These are phyloP conservation scores for Phytopythium ostracodes DNA, from an alignment of 352 stramenopile genomes.

Conservation along the genomic window DNA sequence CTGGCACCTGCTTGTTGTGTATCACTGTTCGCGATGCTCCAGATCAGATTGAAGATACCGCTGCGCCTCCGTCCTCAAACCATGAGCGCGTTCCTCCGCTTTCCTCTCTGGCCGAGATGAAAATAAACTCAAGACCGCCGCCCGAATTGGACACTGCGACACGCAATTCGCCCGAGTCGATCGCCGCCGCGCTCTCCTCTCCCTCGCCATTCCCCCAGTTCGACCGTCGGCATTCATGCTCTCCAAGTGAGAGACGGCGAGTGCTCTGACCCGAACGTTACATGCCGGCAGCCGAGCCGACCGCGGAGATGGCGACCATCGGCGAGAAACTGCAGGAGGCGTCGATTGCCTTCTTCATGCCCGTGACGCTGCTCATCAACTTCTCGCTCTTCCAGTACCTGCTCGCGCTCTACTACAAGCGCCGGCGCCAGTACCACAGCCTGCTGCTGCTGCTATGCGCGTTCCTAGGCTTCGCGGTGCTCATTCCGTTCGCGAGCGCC, in stretches of 20 bases:
- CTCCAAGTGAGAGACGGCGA: not conserved
- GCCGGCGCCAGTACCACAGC: slow-evolving; percentile 7
- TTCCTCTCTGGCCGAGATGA: not conserved
- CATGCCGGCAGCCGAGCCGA: not conserved
- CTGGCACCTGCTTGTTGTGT: too few species aligned
- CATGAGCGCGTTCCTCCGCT: not conserved
- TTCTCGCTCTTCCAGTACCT: slow-evolving; percentile 36
- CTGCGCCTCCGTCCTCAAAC: not conserved
- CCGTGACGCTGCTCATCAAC: slow-evolving; percentile 28
- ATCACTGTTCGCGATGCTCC: not conserved
- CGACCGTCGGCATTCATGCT: not conserved
- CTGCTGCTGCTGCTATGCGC: slow-evolving; percentile 10
- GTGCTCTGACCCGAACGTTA: not conserved
- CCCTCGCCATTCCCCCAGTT: not conserved
- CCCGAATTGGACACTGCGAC: not conserved
- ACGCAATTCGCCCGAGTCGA: not conserved
- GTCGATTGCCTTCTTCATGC: slow-evolving; percentile 15
- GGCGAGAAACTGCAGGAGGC: not conserved
- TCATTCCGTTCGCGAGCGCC: slow-evolving; percentile 13
- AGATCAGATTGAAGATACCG: not conserved
- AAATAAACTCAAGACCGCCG: not conserved
- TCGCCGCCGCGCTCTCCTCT: too few species aligned
- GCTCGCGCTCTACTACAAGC: slow-evolving; percentile 14
- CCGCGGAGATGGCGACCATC: not conserved
- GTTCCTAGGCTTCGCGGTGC: slow-evolving; percentile 15